A percentile compares a stretch with the other conserved stretches of the same genome.
Evolutionary conservation across 2,329 filamentous ascomycete genomes (phyloP).

Genomic region (Neoscytalidium dimidiatum): DNA sequence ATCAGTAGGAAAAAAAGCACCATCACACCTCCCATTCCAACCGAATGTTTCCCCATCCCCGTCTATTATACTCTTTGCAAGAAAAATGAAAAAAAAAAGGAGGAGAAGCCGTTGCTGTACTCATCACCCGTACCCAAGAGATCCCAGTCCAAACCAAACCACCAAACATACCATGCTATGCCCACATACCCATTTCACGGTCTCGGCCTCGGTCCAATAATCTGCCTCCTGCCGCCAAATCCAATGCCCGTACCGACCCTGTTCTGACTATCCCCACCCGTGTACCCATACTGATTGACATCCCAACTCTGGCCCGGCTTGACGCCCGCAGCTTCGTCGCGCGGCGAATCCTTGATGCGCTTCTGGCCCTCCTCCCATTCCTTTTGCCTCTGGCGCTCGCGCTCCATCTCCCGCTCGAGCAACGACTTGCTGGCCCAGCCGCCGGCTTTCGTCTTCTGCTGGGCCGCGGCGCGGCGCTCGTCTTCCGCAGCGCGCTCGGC

Average conservation of each 20-base stretch:
- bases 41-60: neutral
- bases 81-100: neutral
- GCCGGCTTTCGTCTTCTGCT: conserved; percentile 62
- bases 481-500: conserved; percentile 58
- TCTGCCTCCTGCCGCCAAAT: conserved; percentile 71
- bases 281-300: conserved; percentile 74
- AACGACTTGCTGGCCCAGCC: conserved; percentile 69
- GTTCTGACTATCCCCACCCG: conserved; percentile 75
- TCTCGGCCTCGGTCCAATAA: conserved; percentile 71
- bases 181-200: too few species aligned
- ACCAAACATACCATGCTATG: too few species aligned
- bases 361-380: conserved; percentile 80
- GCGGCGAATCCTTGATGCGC: conserved; percentile 59
- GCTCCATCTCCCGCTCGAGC: conserved; percentile 78
- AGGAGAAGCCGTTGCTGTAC: too few species aligned
- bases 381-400: conserved; percentile 72
- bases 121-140: too few species aligned
- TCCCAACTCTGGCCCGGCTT: conserved; percentile 74
- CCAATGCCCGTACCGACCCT: conserved; percentile 60
- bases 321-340: conserved; percentile 60
- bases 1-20: neutral
- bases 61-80: neutral
- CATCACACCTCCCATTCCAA: neutral
- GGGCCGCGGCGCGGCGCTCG: conserved; percentile 56
- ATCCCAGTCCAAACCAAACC: too few species aligned